A percentile compares a stretch with the other conserved stretches of the same genome.
Evolutionary conservation across 805 yeast species (phyloP).

Genomic region (Starmerella tilneyi): DNA sequence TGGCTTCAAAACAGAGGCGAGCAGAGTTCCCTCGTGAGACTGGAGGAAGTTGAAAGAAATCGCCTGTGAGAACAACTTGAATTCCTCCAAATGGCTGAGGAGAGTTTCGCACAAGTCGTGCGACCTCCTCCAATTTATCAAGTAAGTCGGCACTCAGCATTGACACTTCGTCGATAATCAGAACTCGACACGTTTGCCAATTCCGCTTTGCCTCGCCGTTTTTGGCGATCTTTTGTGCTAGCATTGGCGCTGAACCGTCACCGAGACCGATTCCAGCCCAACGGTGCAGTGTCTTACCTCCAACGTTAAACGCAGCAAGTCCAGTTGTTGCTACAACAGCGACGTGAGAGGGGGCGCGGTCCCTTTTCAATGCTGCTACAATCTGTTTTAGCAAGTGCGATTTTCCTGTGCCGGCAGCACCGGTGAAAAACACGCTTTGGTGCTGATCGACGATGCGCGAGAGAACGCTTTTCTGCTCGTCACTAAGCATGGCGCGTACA

Average conservation of each 20-base stretch:
- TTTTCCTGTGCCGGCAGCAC: slow-evolving; percentile 98
- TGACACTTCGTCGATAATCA: slow-evolving; percentile 84
- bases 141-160: slow-evolving; percentile 77
- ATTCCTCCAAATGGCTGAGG: slow-evolving; percentile 82
- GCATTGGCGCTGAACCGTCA: slow-evolving; percentile 33
- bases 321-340: slow-evolving; percentile 96
- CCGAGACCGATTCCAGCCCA: slow-evolving; percentile 80
- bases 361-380: slow-evolving; percentile 39
- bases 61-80: slow-evolving; percentile 81
- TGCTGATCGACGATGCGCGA: slow-evolving; percentile 48
- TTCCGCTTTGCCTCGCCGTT: slow-evolving; percentile 35
- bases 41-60: slow-evolving; percentile 92
- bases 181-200: slow-evolving; percentile 60
- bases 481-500: slow-evolving; percentile 16
- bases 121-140: slow-evolving; percentile 61
- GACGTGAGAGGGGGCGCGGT: slow-evolving; percentile 38
- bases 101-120: slow-evolving; percentile 44
- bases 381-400: slow-evolving; percentile 65
- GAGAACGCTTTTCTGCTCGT: slow-evolving; percentile 46
- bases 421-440: slow-evolving; percentile 75
- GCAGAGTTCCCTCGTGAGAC: slow-evolving; percentile 33
- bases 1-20: slow-evolving; percentile 63
- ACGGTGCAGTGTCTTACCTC: slow-evolving; percentile 76
- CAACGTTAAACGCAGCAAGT: slow-evolving; percentile 82
- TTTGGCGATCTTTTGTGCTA: slow-evolving; percentile 9